A percentile compares a stretch with the other conserved stretches of the same genome.
Evolutionary conservation across 371 early-diverging fungal genomes (phyloP).

Genomic region (Smittium culicis): DNA sequence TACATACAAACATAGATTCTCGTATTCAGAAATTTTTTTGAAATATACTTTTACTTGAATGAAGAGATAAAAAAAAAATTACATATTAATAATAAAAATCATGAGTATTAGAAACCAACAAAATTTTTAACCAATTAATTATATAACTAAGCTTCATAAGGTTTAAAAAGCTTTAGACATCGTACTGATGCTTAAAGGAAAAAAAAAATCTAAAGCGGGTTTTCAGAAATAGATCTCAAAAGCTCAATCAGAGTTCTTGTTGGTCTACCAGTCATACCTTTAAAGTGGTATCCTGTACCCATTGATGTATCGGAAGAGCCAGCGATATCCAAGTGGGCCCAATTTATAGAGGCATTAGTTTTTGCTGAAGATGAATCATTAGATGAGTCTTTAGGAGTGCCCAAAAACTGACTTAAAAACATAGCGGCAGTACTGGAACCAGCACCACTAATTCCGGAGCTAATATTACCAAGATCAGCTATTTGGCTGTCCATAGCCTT

Average conservation of each 20-base stretch:
- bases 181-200: not conserved
- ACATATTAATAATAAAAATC: not conserved
- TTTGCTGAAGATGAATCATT: not conserved
- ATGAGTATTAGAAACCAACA: not conserved
- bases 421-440: constrained; percentile 88
- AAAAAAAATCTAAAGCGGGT: not conserved
- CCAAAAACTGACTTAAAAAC: constrained; percentile 76
- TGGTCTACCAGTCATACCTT: constrained; percentile 78
- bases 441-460: constrained; percentile 43
- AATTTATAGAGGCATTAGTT: constrained; percentile 27
- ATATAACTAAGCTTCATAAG: not conserved
- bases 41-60: too few relatives aligned
- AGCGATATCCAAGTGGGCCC: constrained; percentile 85
- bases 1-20: too few relatives aligned
- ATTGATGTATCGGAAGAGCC: constrained; percentile 63
- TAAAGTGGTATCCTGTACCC: constrained; percentile 46
- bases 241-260: constrained; percentile 52
- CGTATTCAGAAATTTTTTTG: too few relatives aligned
- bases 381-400: not conserved
- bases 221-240: not conserved
- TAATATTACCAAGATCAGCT: constrained; percentile 77
- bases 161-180: not conserved
- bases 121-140: not conserved
- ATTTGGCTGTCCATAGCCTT: constrained; percentile 63
- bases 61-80: not conserved